These are phyloP conservation scores for Neurospora tetraspora DNA, from an alignment of 495 filamentous ascomycete species.

Conservation along the genomic window DNA sequence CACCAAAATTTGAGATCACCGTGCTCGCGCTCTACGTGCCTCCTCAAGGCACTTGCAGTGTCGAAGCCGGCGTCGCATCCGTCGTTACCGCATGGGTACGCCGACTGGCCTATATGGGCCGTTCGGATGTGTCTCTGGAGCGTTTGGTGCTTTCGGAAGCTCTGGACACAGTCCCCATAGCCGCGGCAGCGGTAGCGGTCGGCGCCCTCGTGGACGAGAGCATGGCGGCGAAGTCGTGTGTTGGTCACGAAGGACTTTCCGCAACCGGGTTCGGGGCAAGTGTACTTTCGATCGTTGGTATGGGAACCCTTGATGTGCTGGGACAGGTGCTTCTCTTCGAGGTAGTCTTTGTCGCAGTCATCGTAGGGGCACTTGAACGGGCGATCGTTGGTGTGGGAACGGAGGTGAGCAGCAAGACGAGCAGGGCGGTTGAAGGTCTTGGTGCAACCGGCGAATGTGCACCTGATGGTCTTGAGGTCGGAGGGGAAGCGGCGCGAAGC, in stretches of 20 bases:
- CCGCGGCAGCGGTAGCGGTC: constrained; percentile 64
- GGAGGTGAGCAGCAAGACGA: constrained; percentile 66
- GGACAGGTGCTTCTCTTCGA: constrained; percentile 69
- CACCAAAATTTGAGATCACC: constrained; percentile 61
- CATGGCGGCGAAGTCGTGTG: constrained; percentile 59
- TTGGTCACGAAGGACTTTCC: constrained; percentile 70
- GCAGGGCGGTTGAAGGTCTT: constrained; percentile 83
- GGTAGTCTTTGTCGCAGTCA: constrained; percentile 71
- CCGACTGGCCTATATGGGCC: constrained; percentile 56
- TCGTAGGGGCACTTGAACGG: constrained; percentile 56
- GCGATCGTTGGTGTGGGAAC: constrained; percentile 72
- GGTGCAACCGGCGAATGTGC: constrained; percentile 56
- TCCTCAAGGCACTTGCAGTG: constrained; percentile 52
- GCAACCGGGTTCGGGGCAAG: constrained; percentile 62
- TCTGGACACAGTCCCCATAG: constrained; percentile 61
- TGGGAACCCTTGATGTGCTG: constrained; percentile 79
- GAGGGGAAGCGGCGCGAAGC: constrained; percentile 51
- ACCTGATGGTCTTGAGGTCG: constrained; percentile 62
- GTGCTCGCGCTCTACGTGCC: constrained; percentile 64
- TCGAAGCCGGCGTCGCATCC: constrained; percentile 66
- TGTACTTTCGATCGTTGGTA: constrained; percentile 56
- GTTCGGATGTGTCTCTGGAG: constrained; percentile 71
- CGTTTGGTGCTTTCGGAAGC: constrained; percentile 82
- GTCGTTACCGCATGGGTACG: constrained; percentile 57
- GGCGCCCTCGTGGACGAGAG: constrained; percentile 54